Evolutionary conservation across 2,329 filamentous ascomycete species (phyloP).

Genomic region (Ceratocystis ficicola): DNA sequence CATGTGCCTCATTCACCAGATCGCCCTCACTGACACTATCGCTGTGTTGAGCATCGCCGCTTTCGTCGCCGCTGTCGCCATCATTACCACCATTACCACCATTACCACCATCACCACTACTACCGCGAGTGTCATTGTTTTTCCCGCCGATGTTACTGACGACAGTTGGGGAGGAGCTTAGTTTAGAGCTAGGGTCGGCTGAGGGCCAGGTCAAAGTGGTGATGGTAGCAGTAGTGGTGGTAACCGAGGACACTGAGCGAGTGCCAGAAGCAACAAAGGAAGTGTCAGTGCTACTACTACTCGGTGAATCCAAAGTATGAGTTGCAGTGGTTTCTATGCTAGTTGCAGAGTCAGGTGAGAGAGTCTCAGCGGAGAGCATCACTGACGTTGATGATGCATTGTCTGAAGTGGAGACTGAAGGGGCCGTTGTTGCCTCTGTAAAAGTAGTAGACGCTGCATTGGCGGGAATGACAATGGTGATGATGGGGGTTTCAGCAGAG

Average conservation of each 20-base stretch:
- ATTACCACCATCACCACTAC: not conserved
- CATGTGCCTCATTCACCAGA: not conserved
- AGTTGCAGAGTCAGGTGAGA: conserved; percentile 1
- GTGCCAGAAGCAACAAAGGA: not conserved
- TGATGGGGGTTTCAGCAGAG: conserved; percentile 14
- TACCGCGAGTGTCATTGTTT: not conserved
- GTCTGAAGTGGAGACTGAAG: not conserved
- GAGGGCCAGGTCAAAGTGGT: not conserved
- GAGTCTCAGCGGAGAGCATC: conserved; percentile 4
- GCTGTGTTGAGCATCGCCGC: not conserved
- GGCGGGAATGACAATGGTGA: conserved; percentile 19
- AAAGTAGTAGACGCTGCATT: not conserved
- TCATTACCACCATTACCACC: not conserved
- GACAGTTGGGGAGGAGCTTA: not conserved
- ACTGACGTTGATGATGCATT: not conserved
- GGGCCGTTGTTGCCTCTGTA: not conserved
- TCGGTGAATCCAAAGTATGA: not conserved
- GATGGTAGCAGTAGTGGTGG: not conserved
- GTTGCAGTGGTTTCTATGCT: not conserved
- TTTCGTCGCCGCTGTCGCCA: not conserved
- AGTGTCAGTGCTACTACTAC: not conserved
- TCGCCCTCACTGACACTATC: conserved; percentile 5
- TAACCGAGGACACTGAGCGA: not conserved
- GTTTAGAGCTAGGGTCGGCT: not conserved
- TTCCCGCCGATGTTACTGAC: not conserved